phyloP scores from a whole-genome alignment of 495 filamentous ascomycete genomes.

The Podospora tetraspora region DNA sequence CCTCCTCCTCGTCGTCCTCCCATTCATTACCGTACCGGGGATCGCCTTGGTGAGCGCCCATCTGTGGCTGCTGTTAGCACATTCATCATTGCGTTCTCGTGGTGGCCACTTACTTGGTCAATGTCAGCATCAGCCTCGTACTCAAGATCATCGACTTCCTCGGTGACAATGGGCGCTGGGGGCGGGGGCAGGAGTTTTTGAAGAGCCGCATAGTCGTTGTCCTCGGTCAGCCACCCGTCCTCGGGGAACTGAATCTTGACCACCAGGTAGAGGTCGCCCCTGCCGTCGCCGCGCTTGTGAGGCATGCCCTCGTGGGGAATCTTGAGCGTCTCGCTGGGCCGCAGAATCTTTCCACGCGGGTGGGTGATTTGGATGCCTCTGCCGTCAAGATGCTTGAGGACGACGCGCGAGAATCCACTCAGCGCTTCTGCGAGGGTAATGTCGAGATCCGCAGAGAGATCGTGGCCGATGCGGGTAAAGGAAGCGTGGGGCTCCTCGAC shows the following conservation, averaged over 20 bases:
- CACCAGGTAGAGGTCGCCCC: slow-evolving; percentile 81
- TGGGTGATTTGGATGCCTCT: slow-evolving; percentile 79
- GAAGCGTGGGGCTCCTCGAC: slow-evolving; percentile 73
- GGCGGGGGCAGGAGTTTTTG: slow-evolving; percentile 66
- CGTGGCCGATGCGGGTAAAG: slow-evolving; percentile 76
- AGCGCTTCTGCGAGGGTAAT: slow-evolving; percentile 80
- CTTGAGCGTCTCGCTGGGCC: slow-evolving; percentile 77
- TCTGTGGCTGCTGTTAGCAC: slow-evolving; percentile 35
- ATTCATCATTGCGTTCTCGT: neutral
- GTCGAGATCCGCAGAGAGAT: slow-evolving; percentile 72
- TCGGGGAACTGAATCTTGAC: slow-evolving; percentile 88
- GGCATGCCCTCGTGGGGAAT: slow-evolving; percentile 92
- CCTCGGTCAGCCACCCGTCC: slow-evolving; percentile 70
- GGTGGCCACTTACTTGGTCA: slow-evolving; percentile 58
- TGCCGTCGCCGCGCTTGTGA: slow-evolving; percentile 70
- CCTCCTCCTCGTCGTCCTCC: slow-evolving; percentile 77
- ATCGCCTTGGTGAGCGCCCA: slow-evolving; percentile 62
- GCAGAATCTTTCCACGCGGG: slow-evolving; percentile 67
- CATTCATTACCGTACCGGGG: slow-evolving; percentile 62
- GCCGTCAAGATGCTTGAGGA: slow-evolving; percentile 89
- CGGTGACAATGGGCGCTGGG: slow-evolving; percentile 52
- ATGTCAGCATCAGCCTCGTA: slow-evolving; percentile 76
- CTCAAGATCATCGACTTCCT: slow-evolving; percentile 79
- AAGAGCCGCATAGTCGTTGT: slow-evolving; percentile 60
- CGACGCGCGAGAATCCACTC: slow-evolving; percentile 82